phyloP scores from a whole-genome alignment of 306 rosid species.

The Dalbergia cultrata region DNA sequence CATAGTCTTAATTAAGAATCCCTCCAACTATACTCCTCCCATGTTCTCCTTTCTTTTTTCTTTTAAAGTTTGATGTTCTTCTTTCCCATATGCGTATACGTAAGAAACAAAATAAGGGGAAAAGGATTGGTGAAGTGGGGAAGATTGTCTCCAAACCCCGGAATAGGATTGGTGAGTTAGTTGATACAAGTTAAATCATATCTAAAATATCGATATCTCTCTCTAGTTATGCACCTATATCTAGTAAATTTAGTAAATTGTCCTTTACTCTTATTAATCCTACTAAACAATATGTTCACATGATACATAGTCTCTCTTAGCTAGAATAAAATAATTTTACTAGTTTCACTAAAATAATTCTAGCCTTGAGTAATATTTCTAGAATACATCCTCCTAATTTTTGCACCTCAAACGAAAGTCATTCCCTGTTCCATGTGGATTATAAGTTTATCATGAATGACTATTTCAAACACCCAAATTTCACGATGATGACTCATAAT shows the following conservation, averaged over 20 bases:
- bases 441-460: neutral
- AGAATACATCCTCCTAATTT: neutral
- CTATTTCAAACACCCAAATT: conserved; percentile 3
- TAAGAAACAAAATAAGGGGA: too few species aligned
- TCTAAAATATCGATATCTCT: neutral
- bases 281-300: conserved; percentile 20
- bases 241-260: neutral
- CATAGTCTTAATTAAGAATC: too few species aligned
- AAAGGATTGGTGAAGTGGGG: too few species aligned
- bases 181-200: neutral
- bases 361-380: neutral
- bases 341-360: neutral
- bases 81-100: too few species aligned
- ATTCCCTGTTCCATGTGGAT: conserved; percentile 10
- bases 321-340: neutral
- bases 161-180: neutral
- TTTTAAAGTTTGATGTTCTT: too few species aligned
- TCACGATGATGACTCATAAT: neutral
- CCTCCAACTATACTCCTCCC: too few species aligned
- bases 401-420: neutral
- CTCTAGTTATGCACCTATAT: neutral
- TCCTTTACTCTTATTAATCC: neutral
- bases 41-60: too few species aligned
- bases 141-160: neutral
- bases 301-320: neutral